Percentiles rank a stretch among this genome's conserved stretches.
These are phyloP conservation scores for Phytophthora palmivora DNA, from an alignment of 352 stramenopile genomes.

Conservation along the genomic window DNA sequence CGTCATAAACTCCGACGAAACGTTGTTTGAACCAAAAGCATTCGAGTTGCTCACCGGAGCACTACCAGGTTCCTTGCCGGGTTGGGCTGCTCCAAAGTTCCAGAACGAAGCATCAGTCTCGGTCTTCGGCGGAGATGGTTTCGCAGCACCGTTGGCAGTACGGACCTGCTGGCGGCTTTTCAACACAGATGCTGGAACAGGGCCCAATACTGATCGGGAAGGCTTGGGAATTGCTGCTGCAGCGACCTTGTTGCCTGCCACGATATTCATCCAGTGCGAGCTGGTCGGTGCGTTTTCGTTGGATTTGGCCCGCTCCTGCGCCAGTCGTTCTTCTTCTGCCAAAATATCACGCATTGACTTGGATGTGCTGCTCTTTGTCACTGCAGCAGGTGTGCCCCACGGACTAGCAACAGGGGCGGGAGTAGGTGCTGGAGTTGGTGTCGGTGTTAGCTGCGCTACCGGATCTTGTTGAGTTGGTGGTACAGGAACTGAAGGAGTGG, in stretches of 20 bases:
- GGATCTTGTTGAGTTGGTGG: slow-evolving; percentile 3
- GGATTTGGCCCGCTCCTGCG: slow-evolving; percentile 64
- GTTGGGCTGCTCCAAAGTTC: slow-evolving; percentile 78
- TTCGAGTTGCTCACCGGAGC: slow-evolving; percentile 32
- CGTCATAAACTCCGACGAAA: slow-evolving; percentile 78
- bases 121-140: slow-evolving; percentile 47
- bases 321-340: slow-evolving; percentile 82
- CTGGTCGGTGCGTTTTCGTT: slow-evolving; percentile 45
- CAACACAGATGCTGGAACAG: slow-evolving; percentile 80
- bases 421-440: slow-evolving; percentile 21
- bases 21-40: slow-evolving; percentile 56
- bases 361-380: slow-evolving; percentile 31
- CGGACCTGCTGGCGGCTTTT: slow-evolving; percentile 77
- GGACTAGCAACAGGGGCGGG: slow-evolving; percentile 43
- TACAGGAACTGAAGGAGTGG: slow-evolving; percentile 4
- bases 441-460: slow-evolving; percentile 11
- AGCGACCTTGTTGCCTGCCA: slow-evolving; percentile 68
- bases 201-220: slow-evolving; percentile 59
- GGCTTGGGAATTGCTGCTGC: slow-evolving; percentile 59
- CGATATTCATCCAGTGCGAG: slow-evolving; percentile 89
- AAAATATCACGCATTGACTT: slow-evolving; percentile 86
- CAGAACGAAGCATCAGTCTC: slow-evolving; percentile 84
- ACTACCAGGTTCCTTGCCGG: slow-evolving; percentile 23
- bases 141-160: slow-evolving; percentile 42
- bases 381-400: slow-evolving; percentile 54